Base-by-base conservation (phyloP, 2,329 filamentous ascomycete genomes). In the Cladophialophora chaetospira region DNA sequence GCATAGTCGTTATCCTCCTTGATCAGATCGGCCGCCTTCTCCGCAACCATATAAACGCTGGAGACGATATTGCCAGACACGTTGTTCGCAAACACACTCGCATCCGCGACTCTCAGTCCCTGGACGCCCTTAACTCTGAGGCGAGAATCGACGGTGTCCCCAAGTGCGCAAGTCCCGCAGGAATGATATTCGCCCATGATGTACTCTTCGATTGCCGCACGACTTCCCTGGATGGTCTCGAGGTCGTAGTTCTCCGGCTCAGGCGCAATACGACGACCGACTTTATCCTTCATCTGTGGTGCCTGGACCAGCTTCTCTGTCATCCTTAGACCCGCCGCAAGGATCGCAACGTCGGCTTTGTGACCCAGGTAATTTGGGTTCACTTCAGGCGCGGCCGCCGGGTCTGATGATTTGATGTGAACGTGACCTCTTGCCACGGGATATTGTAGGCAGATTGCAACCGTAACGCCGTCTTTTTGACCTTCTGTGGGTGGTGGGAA, bases 341-440 rank as follows among this genome's bases (percentile, higher is more conserved):
- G 64, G 1, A 81, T 71, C 53, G 78, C 68, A 13, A 70, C 69
- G 57, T 81, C 77, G 0, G 74, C 70, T n/a, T 70, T 63, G 28
- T 75, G 68, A 0, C 69, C 70, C 4, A 81, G 68, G 61, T 71
- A 79, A 53, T 73, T 73, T 0, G 78, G 76, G 59, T 80, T 70
- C 53, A 78, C 72, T 21, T 72, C 63, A 0, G 78, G 77, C 1
- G 67, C 63, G 8, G 71, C 70, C 1, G 65, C 59, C 0, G 67
- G 67, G 3, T 70, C 68, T 26, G 52, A 23, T 23, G 55, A 60
- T 15, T 53, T 60, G 47, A 82, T 73, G 57, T 82, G 80, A 8
- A 82, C 70, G 1, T 71, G 75, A 0, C 80, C 80, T 2, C 72
- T 69, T 0, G 77, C 76, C 26, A 79, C 79, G 0, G 80, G 79